Evolutionary conservation across 257 asterid genomes (phyloP).

Genomic region (Solanum virginianum): DNA sequence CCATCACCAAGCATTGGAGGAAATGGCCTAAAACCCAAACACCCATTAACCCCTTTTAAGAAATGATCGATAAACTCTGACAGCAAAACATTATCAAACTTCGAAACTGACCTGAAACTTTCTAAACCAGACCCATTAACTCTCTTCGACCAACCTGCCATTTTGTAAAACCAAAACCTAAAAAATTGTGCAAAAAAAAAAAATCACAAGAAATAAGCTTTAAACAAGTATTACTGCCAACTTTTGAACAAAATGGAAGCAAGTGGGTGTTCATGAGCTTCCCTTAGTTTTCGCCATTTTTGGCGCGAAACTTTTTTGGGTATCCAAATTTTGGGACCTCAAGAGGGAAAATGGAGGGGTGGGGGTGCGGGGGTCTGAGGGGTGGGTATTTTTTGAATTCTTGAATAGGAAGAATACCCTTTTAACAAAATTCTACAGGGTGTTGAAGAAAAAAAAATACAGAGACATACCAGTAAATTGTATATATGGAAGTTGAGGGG

Average conservation of each 20-base stretch:
- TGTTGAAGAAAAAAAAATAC: not conserved
- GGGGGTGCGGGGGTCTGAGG: not conserved
- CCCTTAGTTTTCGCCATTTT: not conserved
- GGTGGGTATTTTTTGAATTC: slow-evolving; percentile 18
- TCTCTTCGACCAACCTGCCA: slow-evolving; percentile 56
- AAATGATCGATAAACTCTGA: slow-evolving; percentile 13
- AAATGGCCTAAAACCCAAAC: slow-evolving; percentile 29
- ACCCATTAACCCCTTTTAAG: slow-evolving; percentile 15
- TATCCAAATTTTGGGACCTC: slow-evolving; percentile 2
- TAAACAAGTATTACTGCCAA: not conserved
- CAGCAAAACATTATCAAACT: not conserved
- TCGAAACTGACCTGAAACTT: not conserved
- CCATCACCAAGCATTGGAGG: slow-evolving; percentile 52
- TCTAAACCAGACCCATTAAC: slow-evolving; percentile 34
- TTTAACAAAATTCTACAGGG: slow-evolving; percentile 5
- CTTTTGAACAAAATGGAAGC: not conserved
- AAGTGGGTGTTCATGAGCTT: not conserved
- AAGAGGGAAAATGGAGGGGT: not conserved
- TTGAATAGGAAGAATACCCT: slow-evolving; percentile 30
- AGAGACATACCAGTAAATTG: not conserved
- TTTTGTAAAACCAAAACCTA: slow-evolving; percentile 36
- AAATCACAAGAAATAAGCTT: not conserved
- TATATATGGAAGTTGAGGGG: slow-evolving; percentile 13
- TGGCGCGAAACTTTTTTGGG: not conserved
- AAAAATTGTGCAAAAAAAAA: slow-evolving; percentile 11